These are phyloP conservation scores for Cryptomeria japonica DNA, from an alignment of 75 land plant genomes.

Conservation along the genomic window DNA sequence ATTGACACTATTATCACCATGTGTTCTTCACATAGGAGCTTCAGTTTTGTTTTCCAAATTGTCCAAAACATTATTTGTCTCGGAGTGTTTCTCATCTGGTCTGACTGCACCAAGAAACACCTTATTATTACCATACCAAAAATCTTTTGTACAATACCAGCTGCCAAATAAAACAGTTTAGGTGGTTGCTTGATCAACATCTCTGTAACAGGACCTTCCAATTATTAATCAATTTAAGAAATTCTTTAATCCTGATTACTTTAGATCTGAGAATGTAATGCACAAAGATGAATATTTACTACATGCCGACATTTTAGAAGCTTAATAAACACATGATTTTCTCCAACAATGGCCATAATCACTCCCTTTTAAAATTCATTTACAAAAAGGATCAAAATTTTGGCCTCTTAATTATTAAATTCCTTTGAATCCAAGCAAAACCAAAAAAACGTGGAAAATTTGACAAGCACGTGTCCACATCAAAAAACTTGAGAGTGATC, in stretches of 20 bases:
- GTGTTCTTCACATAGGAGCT: background rate
- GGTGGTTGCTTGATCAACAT: background rate
- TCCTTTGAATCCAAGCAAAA: background rate
- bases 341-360: background rate
- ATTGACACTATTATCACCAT: background rate
- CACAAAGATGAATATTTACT: background rate
- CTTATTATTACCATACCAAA: background rate
- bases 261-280: background rate
- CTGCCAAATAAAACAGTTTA: background rate
- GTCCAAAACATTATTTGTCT: background rate
- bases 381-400: background rate
- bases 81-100: background rate
- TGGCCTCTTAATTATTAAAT: background rate
- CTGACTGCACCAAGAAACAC: background rate
- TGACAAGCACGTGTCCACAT: background rate
- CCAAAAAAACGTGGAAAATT: background rate
- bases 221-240: background rate
- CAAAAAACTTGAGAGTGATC: background rate
- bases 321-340: background rate
- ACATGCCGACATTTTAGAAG: background rate
- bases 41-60: background rate
- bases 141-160: background rate
- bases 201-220: background rate
- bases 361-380: background rate
- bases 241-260: background rate